Evolutionary conservation across 805 yeast genomes (phyloP).

Genomic region (Wickerhamiella alocasiicola): DNA sequence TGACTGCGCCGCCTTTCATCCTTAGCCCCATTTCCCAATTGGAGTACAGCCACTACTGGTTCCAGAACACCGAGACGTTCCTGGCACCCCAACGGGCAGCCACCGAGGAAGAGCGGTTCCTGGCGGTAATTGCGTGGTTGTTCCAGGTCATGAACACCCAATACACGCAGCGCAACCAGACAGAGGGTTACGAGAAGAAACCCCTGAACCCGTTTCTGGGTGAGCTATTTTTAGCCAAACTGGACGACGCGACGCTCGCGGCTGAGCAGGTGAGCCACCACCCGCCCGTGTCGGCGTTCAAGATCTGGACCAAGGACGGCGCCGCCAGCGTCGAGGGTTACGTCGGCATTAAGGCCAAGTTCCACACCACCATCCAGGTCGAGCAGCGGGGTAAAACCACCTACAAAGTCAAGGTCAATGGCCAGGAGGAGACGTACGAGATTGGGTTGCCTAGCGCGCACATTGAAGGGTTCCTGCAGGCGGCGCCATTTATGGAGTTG

Average conservation of each 20-base stretch:
- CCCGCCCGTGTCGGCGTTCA: constrained; percentile 94
- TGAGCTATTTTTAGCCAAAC: constrained; percentile 82
- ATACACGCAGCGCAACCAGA: constrained; percentile 83
- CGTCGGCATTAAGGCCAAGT: constrained; percentile 75
- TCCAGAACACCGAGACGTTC: constrained; percentile 77
- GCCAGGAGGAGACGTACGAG: constrained; percentile 53
- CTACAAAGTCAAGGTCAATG: constrained; percentile 36
- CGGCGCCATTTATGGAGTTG: constrained; percentile 88
- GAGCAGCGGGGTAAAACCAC: constrained; percentile 90
- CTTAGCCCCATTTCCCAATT: constrained; percentile 77
- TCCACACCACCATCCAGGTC: constrained; percentile 68
- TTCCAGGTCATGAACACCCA: constrained; percentile 84
- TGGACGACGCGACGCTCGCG: constrained; percentile 66
- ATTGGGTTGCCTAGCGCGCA: constrained; percentile 90
- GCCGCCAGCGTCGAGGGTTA: constrained; percentile 71
- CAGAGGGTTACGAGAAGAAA: constrained; percentile 91
- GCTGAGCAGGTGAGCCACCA: constrained; percentile 96
- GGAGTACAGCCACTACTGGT: constrained; percentile 95
- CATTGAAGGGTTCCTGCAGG: constrained; percentile 83
- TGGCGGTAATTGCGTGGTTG: constrained; percentile 84
- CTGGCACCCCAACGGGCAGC: constrained; percentile 46
- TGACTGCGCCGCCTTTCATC: constrained; percentile 97
- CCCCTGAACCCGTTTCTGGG: constrained; percentile 95
- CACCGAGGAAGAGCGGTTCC: constrained; percentile 46
- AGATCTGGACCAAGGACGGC: constrained; percentile 60